Evolutionary conservation across 495 filamentous ascomycete genomes (phyloP), one percentile per base, ranked within the genome.

Genomic region (Penicillium longicatenatum): DNA sequence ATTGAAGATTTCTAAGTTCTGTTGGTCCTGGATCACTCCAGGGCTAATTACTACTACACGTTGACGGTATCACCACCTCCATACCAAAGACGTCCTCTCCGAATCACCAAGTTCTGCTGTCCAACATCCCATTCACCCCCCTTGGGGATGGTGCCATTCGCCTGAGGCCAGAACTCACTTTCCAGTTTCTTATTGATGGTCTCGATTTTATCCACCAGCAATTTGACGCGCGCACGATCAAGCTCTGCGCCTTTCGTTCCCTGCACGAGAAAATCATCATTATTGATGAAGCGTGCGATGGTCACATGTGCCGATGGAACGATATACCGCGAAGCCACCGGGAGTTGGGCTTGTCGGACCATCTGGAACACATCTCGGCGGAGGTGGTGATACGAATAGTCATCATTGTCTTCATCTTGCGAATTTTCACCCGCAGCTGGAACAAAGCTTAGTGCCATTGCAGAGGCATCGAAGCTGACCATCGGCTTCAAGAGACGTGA

Each of bases 361-460:
- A 86, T 71, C 4, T 78, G 76, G 68, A 85, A 91, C 4, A 92
- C 64, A 68, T 94, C 89, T 3, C 87, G 77, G 0, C 92, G 84
- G 3, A 96, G 83, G 67, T 96, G 92, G 66, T 95, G 92, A 66
- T 93, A 96, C 7, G 88, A 89, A 70, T 90, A 96, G 0, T 90
- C 86, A 16, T 71, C 60, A 11, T 24, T 3, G 3, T 37, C 31
- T 1, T 20, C 42, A 29, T 29, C 17, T 20, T 12, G 22, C 6
- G 51, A 52, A 24, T 46, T 24, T 69, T 87, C 85, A 6, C 79
- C 82, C 3, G 82, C 79, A 1, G 87, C 89, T 0, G 92, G 92
- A 2, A 93, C 73, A 69, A 94, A 95, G 5, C 86, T 89, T 3
- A 96, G 74, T 9, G 92, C 92, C 21, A 96, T 69, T 6, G 89